Evolutionary conservation across 1,284 basidiomycete species (phyloP), one percentile per base, ranked within the genome.

Genomic region (Ustilago tritici): DNA sequence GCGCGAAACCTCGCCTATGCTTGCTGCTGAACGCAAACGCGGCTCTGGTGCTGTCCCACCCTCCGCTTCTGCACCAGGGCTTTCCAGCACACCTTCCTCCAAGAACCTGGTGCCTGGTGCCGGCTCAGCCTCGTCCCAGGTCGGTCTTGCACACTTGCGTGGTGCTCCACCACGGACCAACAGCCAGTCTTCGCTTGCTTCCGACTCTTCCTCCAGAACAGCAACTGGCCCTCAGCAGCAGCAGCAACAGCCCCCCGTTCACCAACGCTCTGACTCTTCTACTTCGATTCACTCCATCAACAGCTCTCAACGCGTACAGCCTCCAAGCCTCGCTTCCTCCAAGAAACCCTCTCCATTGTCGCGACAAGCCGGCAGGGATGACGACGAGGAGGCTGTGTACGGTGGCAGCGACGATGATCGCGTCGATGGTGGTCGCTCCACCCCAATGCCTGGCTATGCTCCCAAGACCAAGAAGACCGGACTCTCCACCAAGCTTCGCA

Each of bases 321-420:
- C 69, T 11, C 23, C 60, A 1, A 70, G 68, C 59, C 12, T 46
- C n/a, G 38, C 38, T 46, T 57, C 66, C 23, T 61, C 68, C 61
- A 83, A 82, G 66, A 79, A 77, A 56, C 81, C 82, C 23, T 84
- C 82, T 32, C 82, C 82, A 2, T 56, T 84, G 14, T 84, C 82
- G 14, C 66, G 76, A 54, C 78, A 73, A 43, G 61, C 68, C 3
- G 61, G 64, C 59, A 67, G 69, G 65, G 80, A 79, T 15, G 81
- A 83, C 58, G 80, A 82, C 28, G 67, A 75, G 10, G 76, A 66
- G 34, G 81, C 80, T 3, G 65, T 70, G 14, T 79, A 82, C 61
- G 81, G 77, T 34, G 78, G 80, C 32, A 82, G 80, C 70, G 81
- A 83, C 49, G 78, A 81, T 56, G 80, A 80, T 19, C 65, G 76